Conservation (phyloP, 2,329 filamentous ascomycete genomes). For the Cladosporium phlei region DNA sequence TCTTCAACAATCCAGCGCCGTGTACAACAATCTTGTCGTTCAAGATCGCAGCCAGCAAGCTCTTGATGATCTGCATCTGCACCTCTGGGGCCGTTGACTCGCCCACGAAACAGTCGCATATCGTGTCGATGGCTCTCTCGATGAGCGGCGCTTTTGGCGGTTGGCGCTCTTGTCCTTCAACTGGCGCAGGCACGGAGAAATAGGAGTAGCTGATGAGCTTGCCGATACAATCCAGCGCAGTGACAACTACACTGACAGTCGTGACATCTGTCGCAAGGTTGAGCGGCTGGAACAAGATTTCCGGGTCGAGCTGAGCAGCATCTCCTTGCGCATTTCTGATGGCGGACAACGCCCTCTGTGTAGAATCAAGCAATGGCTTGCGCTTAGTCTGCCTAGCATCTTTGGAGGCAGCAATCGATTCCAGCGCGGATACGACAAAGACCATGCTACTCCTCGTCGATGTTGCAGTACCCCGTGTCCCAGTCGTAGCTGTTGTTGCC, state of each 20-base stretch:
- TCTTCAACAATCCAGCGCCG: conserved; percentile 90
- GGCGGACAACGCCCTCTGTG: conserved; percentile 74
- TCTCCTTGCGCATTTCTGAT: conserved; percentile 72
- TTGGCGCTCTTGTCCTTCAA: conserved; percentile 32
- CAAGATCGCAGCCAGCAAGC: conserved; percentile 84
- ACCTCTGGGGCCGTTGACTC: conserved; percentile 89
- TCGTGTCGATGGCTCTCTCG: conserved; percentile 95
- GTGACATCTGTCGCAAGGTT: conserved; percentile 83
- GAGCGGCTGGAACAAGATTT: conserved; percentile 84
- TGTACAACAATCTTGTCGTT: conserved; percentile 99
- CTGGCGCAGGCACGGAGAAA: conserved; percentile 65
- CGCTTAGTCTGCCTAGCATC: conserved; percentile 85
- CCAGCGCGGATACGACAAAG: conserved; percentile 89
- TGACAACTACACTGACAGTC: conserved; percentile 80
- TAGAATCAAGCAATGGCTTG: conserved; percentile 76
- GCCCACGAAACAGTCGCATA: conserved; percentile 98
- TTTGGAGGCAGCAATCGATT: conserved; percentile 85
- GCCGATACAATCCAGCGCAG: conserved; percentile 93
- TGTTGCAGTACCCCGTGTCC: conserved; percentile 40
- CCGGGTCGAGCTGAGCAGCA: conserved; percentile 76
- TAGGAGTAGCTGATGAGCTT: conserved; percentile 99
- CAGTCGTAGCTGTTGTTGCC: conserved; percentile 42
- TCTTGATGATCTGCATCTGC: conserved; percentile 97
- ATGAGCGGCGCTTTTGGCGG: conserved; percentile 64
- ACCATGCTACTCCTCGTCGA: conserved; percentile 86